These are phyloP conservation scores for Knufia fluminis DNA, from an alignment of 2,329 filamentous ascomycete species.

Conservation along the genomic window DNA sequence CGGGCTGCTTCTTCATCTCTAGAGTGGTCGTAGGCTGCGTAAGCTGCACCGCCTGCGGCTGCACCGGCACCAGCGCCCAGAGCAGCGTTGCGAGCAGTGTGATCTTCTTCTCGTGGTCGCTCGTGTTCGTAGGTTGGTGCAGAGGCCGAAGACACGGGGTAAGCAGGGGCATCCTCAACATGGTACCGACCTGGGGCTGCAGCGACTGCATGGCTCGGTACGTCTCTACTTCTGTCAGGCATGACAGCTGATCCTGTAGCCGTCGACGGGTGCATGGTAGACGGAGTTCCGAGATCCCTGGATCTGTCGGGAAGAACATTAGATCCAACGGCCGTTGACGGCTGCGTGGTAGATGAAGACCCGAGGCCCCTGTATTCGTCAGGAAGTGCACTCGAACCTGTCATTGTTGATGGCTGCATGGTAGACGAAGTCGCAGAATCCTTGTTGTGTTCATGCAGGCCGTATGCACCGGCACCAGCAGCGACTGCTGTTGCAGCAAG, in stretches of 20 bases:
- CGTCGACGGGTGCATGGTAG: too few species aligned
- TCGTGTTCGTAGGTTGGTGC: background rate
- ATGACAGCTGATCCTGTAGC: background rate
- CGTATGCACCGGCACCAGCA: slow-evolving; percentile 14
- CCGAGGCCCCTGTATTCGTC: background rate
- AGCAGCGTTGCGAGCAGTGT: background rate
- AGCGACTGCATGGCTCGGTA: background rate
- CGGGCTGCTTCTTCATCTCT: slow-evolving; percentile 11
- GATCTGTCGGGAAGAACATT: too few species aligned
- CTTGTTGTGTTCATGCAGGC: slow-evolving; percentile 15
- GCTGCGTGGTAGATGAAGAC: too few species aligned
- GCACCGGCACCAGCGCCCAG: slow-evolving; percentile 6
- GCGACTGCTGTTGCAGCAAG: slow-evolving; percentile 9
- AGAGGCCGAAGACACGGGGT: background rate
- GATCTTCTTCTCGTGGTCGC: background rate
- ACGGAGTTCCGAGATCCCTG: too few species aligned
- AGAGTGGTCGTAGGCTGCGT: background rate
- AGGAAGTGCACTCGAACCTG: background rate
- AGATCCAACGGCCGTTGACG: too few species aligned
- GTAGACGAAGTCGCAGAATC: slow-evolving; percentile 6
- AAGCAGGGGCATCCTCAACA: background rate
- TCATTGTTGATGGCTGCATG: background rate
- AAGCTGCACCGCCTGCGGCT: slow-evolving; percentile 5
- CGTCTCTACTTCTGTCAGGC: background rate
- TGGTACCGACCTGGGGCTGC: slow-evolving; percentile 4